Evolutionary conservation across 2,329 filamentous ascomycete genomes (phyloP).

Genomic region (Colletotrichum spinosum): DNA sequence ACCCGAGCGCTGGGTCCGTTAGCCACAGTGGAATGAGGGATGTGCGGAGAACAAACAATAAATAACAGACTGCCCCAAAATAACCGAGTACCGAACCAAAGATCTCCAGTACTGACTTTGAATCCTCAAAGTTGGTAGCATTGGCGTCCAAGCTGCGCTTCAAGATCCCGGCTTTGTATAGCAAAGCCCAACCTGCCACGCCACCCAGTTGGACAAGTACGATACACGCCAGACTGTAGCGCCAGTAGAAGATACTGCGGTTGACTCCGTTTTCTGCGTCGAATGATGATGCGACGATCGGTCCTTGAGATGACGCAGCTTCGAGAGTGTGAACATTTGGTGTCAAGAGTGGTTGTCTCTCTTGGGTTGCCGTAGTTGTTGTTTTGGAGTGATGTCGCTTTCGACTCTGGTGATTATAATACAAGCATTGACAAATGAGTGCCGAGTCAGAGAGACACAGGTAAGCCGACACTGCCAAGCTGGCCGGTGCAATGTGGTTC

Average conservation of each 20-base stretch:
- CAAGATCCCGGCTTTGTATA: conserved; percentile 1
- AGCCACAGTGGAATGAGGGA: background rate
- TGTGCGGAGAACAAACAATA: background rate
- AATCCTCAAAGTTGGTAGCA: background rate
- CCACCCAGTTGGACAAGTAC: background rate
- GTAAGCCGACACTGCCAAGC: conserved; percentile 17
- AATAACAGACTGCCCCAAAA: conserved; percentile 24
- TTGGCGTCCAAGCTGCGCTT: background rate
- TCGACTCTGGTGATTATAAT: conserved; percentile 9
- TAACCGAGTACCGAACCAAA: conserved; percentile 18
- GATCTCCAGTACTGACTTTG: background rate
- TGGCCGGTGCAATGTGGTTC: conserved; percentile 28
- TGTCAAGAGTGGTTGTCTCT: background rate
- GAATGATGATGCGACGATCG: too few species aligned
- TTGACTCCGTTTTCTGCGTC: background rate
- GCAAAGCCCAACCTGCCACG: conserved; percentile 7
- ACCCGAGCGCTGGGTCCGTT: conserved; percentile 9
- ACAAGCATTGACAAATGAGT: conserved; percentile 30
- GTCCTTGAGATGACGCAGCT: background rate
- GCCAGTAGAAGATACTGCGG: conserved; percentile 9
- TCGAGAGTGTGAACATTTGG: background rate
- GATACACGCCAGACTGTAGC: conserved; percentile 20
- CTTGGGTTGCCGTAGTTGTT: background rate
- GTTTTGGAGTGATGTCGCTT: background rate
- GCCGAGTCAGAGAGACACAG: conserved; percentile 27